These are phyloP conservation scores for Blepharisma japonicum DNA, from an alignment of 73 alveolate species.

Conservation along the genomic window DNA sequence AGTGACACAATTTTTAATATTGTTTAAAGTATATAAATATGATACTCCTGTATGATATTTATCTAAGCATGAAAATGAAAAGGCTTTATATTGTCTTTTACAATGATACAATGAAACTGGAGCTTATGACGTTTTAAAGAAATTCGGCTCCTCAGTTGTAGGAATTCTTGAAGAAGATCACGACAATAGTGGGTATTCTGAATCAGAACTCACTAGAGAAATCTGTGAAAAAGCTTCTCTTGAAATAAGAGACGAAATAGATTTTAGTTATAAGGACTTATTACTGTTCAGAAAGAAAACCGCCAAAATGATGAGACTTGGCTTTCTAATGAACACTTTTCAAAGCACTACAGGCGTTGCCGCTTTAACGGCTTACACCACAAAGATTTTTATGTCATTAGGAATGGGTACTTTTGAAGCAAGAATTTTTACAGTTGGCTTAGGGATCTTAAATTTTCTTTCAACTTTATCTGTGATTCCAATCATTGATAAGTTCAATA, in stretches of 20 bases:
- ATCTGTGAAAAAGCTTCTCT: too few species aligned
- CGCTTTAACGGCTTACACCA: neutral
- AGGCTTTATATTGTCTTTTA: too few species aligned
- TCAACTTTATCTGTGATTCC: conserved; percentile 17
- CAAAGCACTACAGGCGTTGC: neutral
- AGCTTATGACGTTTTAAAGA: too few species aligned
- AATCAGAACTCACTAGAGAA: too few species aligned
- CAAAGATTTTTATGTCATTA: neutral
- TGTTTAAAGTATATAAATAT: neutral
- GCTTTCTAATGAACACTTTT: neutral
- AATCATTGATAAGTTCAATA: neutral
- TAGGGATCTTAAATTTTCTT: neutral
- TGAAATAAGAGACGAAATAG: neutral
- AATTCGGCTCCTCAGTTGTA: too few species aligned
- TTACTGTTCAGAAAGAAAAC: neutral
- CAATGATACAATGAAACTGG: too few species aligned
- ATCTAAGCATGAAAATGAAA: too few species aligned
- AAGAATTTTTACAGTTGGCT: neutral
- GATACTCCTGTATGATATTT: neutral
- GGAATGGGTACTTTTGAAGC: conserved; percentile 9
- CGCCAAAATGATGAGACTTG: neutral
- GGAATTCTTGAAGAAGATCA: too few species aligned
- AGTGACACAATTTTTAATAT: neutral
- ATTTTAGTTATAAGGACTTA: neutral
- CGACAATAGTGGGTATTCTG: too few species aligned